Percentiles rank a stretch among this genome's conserved stretches.
phyloP scores from a whole-genome alignment of 2,329 filamentous ascomycete genomes.

The Pestalotiopsis fici region DNA sequence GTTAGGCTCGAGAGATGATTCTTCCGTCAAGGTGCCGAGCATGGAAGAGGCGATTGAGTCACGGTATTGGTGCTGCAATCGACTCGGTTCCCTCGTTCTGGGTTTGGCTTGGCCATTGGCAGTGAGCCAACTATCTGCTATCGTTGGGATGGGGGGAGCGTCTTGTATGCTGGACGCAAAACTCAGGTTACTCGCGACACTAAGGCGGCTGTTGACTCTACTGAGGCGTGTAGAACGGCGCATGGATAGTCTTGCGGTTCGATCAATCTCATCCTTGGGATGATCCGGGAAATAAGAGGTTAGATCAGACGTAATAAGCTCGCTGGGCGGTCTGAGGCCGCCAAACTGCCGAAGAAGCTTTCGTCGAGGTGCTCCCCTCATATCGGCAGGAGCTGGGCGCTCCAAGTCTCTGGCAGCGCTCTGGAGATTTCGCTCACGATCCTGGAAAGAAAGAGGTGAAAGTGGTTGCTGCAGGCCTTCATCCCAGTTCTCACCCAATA shows the following conservation, averaged over 20 bases:
- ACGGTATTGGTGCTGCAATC: conserved; percentile 66
- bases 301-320: conserved; percentile 94
- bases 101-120: conserved; percentile 56
- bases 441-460: conserved; percentile 74
- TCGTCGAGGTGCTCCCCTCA: conserved; percentile 42
- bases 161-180: conserved; percentile 90
- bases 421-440: conserved; percentile 68
- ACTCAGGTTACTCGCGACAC: conserved; percentile 91
- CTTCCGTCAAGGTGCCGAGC: conserved; percentile 87
- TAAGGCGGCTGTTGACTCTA: conserved; percentile 88
- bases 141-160: conserved; percentile 91
- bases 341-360: conserved; percentile 78
- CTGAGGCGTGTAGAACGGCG: conserved; percentile 88
- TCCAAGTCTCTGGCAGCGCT: conserved; percentile 61
- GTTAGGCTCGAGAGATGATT: conserved; percentile 82
- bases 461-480: conserved; percentile 80
- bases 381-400: conserved; percentile 52
- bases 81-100: conserved; percentile 42
- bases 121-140: conserved; percentile 89
- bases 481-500: conserved; percentile 85
- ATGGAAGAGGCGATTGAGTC: conserved; percentile 89
- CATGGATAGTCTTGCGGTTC: conserved; percentile 90
- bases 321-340: conserved; percentile 88
- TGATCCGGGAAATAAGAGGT: conserved; percentile 98
- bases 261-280: conserved; percentile 90